phyloP scores from a whole-genome alignment of 2,329 filamentous ascomycete genomes.

The Colletotrichum cereale region DNA sequence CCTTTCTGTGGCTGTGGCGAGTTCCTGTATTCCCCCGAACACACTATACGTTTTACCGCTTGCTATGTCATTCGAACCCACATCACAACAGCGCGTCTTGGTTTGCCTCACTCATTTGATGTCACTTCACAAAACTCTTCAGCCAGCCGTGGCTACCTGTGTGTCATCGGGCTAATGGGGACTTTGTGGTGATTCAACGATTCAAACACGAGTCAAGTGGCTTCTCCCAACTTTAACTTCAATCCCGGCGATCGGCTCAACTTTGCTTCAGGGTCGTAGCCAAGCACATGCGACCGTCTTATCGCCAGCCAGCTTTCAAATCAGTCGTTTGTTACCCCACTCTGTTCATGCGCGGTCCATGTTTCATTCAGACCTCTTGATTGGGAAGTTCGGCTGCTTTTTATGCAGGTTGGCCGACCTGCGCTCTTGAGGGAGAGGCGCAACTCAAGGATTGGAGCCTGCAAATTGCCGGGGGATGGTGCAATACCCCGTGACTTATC shows the following conservation, averaged over 20 bases:
- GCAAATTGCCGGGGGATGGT: constrained; percentile 65
- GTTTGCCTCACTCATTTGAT: neutral
- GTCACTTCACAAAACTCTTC: neutral
- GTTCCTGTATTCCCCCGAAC: neutral
- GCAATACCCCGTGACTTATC: constrained; percentile 72
- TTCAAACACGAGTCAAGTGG: constrained; percentile 30
- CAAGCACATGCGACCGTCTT: constrained; percentile 33
- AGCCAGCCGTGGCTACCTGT: neutral
- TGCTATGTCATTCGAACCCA: neutral
- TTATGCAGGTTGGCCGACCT: constrained; percentile 40
- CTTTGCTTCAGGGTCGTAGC: constrained; percentile 28
- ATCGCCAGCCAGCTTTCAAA: constrained; percentile 31
- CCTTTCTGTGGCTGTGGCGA: neutral
- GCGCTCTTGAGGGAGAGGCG: constrained; percentile 42
- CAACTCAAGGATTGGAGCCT: constrained; percentile 50
- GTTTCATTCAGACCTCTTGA: constrained; percentile 43
- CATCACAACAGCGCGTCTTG: neutral
- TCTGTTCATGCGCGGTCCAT: constrained; percentile 38
- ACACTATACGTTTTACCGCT: neutral
- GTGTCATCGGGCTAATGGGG: neutral
- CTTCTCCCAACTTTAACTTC: constrained; percentile 23
- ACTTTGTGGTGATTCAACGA: constrained; percentile 11
- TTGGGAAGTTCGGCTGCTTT: constrained; percentile 46
- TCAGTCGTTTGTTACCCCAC: constrained; percentile 35
- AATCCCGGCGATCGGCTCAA: constrained; percentile 20